These are phyloP conservation scores for Flueggea neowawraea DNA, from an alignment of 441 rosid species.

Conservation along the genomic window DNA sequence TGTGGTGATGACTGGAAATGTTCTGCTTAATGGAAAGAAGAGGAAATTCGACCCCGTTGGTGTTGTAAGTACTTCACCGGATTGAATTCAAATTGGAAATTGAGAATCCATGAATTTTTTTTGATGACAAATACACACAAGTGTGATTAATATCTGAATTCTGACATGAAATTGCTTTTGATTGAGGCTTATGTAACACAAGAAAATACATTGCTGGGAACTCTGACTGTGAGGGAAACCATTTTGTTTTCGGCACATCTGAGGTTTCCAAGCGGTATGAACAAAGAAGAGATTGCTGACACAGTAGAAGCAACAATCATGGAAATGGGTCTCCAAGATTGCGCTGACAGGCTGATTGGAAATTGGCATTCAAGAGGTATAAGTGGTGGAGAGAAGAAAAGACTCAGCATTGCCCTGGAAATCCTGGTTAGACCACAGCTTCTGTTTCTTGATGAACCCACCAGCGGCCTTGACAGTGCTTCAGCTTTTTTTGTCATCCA, in stretches of 20 bases:
- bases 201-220: conserved; percentile 73
- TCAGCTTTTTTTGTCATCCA: conserved; percentile 88
- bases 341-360: conserved; percentile 71
- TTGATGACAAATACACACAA: too few species aligned
- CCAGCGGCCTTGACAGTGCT: conserved; percentile 94
- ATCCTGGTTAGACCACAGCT: conserved; percentile 62
- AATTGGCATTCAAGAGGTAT: conserved; percentile 91
- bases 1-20: conserved; percentile 86
- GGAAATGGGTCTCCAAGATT: conserved; percentile 92
- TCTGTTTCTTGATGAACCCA: conserved; percentile 92
- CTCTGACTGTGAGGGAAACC: conserved; percentile 86
- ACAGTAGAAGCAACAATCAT: conserved; percentile 70
- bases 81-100: too few species aligned
- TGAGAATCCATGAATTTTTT: too few species aligned
- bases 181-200: conserved; percentile 96
- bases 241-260: conserved; percentile 75
- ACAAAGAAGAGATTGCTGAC: conserved; percentile 44
- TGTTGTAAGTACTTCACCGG: conserved; percentile 61
- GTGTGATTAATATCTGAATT: too few species aligned
- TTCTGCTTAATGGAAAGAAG: conserved; percentile 83
- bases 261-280: conserved; percentile 63
- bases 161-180: not conserved
- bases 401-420: conserved; percentile 86
- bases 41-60: conserved; percentile 45
- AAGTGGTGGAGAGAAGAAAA: conserved; percentile 95